Evolutionary conservation across 371 early-diverging fungal genomes (phyloP).

Genomic region (Chytridiales sp.): DNA sequence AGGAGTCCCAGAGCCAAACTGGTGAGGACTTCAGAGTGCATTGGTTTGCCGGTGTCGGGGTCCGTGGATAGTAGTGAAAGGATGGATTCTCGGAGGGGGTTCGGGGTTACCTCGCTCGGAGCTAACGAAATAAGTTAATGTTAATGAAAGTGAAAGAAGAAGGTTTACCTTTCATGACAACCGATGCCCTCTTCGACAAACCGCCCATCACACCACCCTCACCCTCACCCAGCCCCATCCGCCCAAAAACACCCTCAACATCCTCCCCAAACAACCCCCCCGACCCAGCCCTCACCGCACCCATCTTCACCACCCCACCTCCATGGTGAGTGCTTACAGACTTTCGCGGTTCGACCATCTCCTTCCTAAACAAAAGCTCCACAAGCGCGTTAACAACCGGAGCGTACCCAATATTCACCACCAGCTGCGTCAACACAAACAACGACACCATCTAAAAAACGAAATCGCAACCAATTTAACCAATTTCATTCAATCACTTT

Average conservation of each 20-base stretch:
- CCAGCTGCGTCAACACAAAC: constrained; percentile 18
- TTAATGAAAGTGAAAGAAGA: too few species aligned
- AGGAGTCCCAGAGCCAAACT: not conserved
- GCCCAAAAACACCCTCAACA: too few species aligned
- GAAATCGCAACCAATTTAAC: not conserved
- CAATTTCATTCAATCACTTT: not conserved
- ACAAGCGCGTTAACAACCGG: constrained; percentile 12
- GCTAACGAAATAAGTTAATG: too few species aligned
- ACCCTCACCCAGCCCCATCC: too few species aligned
- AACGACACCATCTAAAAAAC: not conserved
- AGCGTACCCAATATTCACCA: not conserved
- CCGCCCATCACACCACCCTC: too few species aligned
- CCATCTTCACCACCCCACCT: not conserved
- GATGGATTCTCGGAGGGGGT: too few species aligned
- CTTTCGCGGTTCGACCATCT: not conserved
- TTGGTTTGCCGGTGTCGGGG: too few species aligned
- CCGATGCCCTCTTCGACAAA: too few species aligned
- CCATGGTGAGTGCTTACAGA: not conserved
- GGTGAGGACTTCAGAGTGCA: not conserved
- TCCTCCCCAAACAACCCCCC: constrained; percentile 2
- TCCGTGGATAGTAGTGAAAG: too few species aligned
- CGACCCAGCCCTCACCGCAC: not conserved
- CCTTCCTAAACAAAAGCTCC: not conserved
- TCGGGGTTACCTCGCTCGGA: too few species aligned
- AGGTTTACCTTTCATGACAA: too few species aligned